Percentiles rank a stretch among this genome's conserved stretches.
phyloP scores from a whole-genome alignment of 176 grass and related monocot genomes.

The Bolboschoenus planiculmis region DNA sequence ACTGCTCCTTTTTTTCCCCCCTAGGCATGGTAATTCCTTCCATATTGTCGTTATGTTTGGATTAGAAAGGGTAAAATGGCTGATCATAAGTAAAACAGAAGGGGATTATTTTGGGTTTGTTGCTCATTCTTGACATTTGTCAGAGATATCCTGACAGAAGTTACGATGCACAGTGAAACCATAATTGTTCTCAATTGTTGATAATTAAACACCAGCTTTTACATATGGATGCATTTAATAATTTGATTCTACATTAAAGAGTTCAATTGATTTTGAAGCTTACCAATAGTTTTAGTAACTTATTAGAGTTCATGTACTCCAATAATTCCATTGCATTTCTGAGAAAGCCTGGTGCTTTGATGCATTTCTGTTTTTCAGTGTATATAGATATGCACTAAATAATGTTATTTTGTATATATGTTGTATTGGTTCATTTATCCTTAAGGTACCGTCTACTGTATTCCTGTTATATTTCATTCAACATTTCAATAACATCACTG shows the following conservation, averaged over 20 bases:
- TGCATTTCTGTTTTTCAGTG: not conserved
- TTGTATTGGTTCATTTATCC: not conserved
- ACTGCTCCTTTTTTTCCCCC: not conserved
- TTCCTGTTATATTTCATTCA: not conserved
- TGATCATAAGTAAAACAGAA: not conserved
- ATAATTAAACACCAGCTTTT: not conserved
- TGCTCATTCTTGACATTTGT: not conserved
- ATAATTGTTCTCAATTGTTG: not conserved
- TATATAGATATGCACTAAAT: not conserved
- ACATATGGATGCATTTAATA: not conserved
- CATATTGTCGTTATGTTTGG: not conserved
- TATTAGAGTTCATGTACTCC: not conserved
- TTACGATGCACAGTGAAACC: not conserved
- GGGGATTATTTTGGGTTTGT: not conserved
- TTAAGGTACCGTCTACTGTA: not conserved
- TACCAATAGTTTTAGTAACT: not conserved
- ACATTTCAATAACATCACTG: not conserved
- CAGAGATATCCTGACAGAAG: not conserved
- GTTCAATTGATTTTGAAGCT: conserved; percentile 1
- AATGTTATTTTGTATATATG: not conserved
- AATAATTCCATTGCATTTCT: not conserved
- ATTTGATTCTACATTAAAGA: not conserved
- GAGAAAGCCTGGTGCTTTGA: not conserved
- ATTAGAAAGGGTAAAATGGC: not conserved
- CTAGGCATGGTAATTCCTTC: not conserved